Conservation (phyloP, 2,329 filamentous ascomycete species). For the Paramyrothecium roridum region DNA sequence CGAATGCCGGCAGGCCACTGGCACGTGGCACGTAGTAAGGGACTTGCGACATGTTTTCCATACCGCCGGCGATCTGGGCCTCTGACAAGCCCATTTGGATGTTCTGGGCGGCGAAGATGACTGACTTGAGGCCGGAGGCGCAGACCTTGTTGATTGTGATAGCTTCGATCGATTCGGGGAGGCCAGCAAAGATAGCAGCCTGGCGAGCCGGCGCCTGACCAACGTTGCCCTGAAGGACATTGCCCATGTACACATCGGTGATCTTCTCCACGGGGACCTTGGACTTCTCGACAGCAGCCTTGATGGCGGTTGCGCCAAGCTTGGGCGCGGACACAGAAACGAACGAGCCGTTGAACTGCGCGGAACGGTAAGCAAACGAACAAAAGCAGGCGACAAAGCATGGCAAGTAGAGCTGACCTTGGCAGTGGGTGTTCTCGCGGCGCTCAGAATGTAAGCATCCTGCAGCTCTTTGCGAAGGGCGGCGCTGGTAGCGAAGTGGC, state of each 20-base stretch:
- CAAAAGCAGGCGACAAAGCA: neutral
- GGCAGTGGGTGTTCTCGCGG: constrained; percentile 81
- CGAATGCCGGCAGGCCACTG: constrained; percentile 80
- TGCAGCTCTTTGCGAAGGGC: constrained; percentile 65
- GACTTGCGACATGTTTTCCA: constrained; percentile 96
- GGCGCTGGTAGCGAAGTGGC: constrained; percentile 44
- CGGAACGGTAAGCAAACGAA: constrained; percentile 2
- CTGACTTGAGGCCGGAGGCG: constrained; percentile 90
- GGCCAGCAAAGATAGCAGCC: constrained; percentile 82
- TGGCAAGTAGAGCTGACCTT: constrained; percentile 54
- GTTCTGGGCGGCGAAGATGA: constrained; percentile 85
- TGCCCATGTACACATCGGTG: constrained; percentile 95
- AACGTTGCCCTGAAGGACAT: constrained; percentile 79
- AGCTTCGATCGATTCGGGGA: constrained; percentile 78
- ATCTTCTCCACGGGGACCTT: constrained; percentile 77
- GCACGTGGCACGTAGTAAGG: constrained; percentile 86
- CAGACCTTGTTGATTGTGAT: constrained; percentile 98
- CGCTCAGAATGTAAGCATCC: constrained; percentile 92
- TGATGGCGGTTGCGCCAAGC: constrained; percentile 88
- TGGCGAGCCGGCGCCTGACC: constrained; percentile 93
- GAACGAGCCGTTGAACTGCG: constrained; percentile 90
- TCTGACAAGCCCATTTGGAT: constrained; percentile 89
- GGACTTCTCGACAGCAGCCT: constrained; percentile 83
- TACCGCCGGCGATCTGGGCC: constrained; percentile 87
- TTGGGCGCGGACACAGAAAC: constrained; percentile 79